Evolutionary conservation across 345 rosid genomes (phyloP), one percentile per base, ranked within the genome.

Genomic region (Euphorbia pulcherrima): DNA sequence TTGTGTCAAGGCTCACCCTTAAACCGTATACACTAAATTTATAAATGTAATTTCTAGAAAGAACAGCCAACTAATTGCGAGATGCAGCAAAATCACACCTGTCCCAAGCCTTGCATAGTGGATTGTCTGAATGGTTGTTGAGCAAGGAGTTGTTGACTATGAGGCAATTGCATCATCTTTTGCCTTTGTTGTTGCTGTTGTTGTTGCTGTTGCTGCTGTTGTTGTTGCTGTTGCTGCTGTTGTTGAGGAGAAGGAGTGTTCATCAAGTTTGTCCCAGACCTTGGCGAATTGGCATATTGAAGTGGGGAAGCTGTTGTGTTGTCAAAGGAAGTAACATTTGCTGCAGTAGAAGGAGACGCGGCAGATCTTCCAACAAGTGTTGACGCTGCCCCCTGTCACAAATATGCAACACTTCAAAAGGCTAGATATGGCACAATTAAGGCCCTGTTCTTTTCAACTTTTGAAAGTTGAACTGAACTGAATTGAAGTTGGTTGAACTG

Each of bases 231-330:
- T 24, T 79, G 89, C 23, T 70, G 55, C 68, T 88, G 90, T 60
- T 89, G 97, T 75, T 89, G 96, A 69, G 99, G 96, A 69, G 97
- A 94, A 57, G 95, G 90, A 16, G 83, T 80, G 65, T 86, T 94
- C 84, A 86, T 86, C 82, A 94, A 85, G 69, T 55, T 82, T 40
- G 91, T 69, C 63, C 87, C 83, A 44, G 97, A 89, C 74, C 90
- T 87, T 70, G 96, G 99, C 70, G 99, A 94, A 78, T 89, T 91
- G 65, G 95, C 85, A 82, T 91, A 91, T 63, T 77, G 89, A 64
- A 94, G 74, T 4, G 99, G 99, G 66, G 99, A 94, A 74, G 88
- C 69, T 28, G 87, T 80, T 59, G 91, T 81, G 82, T 81, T 85
- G 55, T 87, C 94, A 79, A 85, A 90, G 63, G 90, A 83, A 69